Base-by-base conservation (phyloP, 352 stramenopile species). In the Peronospora destructor region DNA sequence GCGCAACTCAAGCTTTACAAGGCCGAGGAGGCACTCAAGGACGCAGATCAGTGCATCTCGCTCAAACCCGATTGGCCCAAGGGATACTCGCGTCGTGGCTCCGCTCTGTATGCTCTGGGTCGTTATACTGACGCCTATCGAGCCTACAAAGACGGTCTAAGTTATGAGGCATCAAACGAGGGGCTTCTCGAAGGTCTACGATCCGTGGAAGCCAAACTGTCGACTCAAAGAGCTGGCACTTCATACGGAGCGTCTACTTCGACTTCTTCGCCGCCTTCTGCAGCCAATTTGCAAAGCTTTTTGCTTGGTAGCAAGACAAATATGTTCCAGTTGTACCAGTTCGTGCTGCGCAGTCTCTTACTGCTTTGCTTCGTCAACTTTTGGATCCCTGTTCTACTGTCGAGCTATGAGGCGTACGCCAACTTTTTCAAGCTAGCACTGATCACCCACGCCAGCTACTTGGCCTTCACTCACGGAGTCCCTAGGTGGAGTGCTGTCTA, bases 81-180 rank as follows among this genome's bases (percentile, higher is more conserved):
- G 61, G 86, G 85, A 29, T 95, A 91, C 61, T 92, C 80, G 29
- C 81, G 86, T 47, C 77, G 84, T n/a, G 85, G 81, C 16, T 73
- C 78, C 2, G 84, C 86, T 44, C 65, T 93, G 23, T 85, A 81
- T 53, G 51, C 68, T 41, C 60, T 91, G 16, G 68, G 68, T 0
- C 78, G 77, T 44, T 90, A 77, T 43, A 42, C 72, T 1, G 81
- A 94, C 36, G 81, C 81, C 12, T 85, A 76, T 53, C 71, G 71
- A 46, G 80, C 84, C 39, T 94, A 92, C 68, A 71, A 85, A 61
- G 78, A 87, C 32, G 84, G 84, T 1, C 61, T 94, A 35, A 64
- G 60, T 43, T 55, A 79, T 10, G 78, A 91, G 11, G 53, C 66
- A 3, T 59, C 62, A 5, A 91, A 94, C 48, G 62, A 66, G 6